Evolutionary conservation across 2,329 filamentous ascomycete species (phyloP), one percentile per base, ranked within the genome.

Genomic region (Scorias spongiosa): DNA sequence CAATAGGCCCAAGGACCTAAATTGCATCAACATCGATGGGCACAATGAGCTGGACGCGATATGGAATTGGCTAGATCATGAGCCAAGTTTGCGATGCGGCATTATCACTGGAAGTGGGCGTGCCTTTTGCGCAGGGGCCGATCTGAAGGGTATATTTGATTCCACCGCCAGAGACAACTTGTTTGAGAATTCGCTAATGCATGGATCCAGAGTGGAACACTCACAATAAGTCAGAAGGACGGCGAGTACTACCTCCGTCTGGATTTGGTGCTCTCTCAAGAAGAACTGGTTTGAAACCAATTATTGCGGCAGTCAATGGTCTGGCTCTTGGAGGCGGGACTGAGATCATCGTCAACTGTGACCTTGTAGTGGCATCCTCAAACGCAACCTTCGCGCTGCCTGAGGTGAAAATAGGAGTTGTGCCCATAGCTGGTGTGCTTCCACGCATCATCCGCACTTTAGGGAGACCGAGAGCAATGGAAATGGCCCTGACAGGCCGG

Each of bases 291-390:
- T 77, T 76, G 61, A 89, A 89, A 56, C 84, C 84, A 5, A 70
- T 89, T 44, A 72, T 89, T 26, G 81, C 78, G 1, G 84, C 83
- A 1, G 80, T 88, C 15, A 84, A 87, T 55, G 84, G 84, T 6
- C 66, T 81, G 14, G 83, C 80, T 46, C 70, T 84, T 39, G 84
- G 84, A 30, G 84, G 83, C 43, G 84, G 82, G 1, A 79, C 83
- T 62, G 84, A 89, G 66, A 84, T 87, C 65, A 71, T 76, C 10
- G 66, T 81, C 41, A 85, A 86, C 61, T 75, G 73, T 49, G 84
- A 91, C 65, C 64, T 89, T 45, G 71, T 86, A 2, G 60, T 88
- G 29, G 81, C 82, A 2, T 65, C 70, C 2, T 57, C 63, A 2
- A 55, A 58, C 10, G 80, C 81, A 0, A 65, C 62, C 20, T 87